Conservation (phyloP, 2,329 filamentous ascomycete species). For the Cytospora piceae region DNA sequence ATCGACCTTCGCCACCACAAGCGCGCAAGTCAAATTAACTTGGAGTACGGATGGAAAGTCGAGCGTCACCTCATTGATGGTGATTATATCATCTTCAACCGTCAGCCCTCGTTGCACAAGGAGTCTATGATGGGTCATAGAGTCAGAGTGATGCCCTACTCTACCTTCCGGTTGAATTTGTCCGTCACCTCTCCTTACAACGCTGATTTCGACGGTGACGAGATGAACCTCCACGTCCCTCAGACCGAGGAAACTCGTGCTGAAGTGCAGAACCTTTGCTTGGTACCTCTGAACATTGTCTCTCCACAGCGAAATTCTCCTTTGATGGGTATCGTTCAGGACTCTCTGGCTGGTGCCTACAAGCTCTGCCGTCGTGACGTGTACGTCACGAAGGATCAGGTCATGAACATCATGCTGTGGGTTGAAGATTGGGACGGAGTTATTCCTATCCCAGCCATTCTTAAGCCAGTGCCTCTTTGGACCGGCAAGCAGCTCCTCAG, state of each 20-base stretch:
- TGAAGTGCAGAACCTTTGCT: slow-evolving; percentile 90
- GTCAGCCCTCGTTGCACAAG: slow-evolving; percentile 98
- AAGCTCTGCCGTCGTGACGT: slow-evolving; percentile 93
- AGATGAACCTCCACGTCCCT: slow-evolving; percentile 99
- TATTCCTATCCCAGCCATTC: slow-evolving; percentile 88
- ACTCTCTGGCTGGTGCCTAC: slow-evolving; percentile 94
- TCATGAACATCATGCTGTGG: slow-evolving; percentile 98
- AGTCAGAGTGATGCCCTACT: slow-evolving; percentile 98
- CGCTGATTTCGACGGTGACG: slow-evolving; percentile 99
- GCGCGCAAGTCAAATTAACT: slow-evolving; percentile 78
- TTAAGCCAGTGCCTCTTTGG: slow-evolving; percentile 92
- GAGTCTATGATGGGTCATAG: slow-evolving; percentile 99
- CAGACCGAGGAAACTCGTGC: slow-evolving; percentile 96
- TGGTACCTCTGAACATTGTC: slow-evolving; percentile 98
- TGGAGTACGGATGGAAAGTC: slow-evolving; percentile 98
- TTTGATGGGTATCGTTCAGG: slow-evolving; percentile 99
- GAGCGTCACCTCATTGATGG: slow-evolving; percentile 95
- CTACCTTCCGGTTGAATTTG: slow-evolving; percentile 95
- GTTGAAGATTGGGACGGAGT: slow-evolving; percentile 97
- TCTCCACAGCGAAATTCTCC: slow-evolving; percentile 96
- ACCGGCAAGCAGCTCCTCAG: slow-evolving; percentile 98
- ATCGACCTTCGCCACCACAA: slow-evolving; percentile 95
- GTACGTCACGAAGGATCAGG: slow-evolving; percentile 85
- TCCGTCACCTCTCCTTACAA: slow-evolving; percentile 99
- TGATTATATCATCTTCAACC: slow-evolving; percentile 99